Percentiles rank a stretch among this genome's conserved stretches.
Evolutionary conservation across 768 basidiomycete genomes (phyloP).

Genomic region (Gautieria morchelliformis): DNA sequence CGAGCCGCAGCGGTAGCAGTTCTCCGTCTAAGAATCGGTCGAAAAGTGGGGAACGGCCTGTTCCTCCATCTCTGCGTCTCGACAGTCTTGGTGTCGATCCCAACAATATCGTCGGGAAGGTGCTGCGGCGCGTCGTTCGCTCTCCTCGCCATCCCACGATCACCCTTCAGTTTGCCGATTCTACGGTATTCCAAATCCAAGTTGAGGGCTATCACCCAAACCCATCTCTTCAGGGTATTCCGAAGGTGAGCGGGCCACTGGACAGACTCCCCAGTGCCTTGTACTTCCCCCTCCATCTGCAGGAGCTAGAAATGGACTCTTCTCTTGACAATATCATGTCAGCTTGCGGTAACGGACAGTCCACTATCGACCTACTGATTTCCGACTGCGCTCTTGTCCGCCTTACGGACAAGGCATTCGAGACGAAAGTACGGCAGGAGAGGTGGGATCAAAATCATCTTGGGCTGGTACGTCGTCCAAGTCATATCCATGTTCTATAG

Average conservation of each 20-base stretch:
- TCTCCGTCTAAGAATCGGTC: constrained; percentile 12
- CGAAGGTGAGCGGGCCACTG: constrained; percentile 25
- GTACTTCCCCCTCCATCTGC: neutral
- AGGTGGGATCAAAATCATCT: constrained; percentile 27
- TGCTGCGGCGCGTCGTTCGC: constrained; percentile 28
- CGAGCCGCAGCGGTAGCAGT: constrained; percentile 7
- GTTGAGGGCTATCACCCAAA: constrained; percentile 58
- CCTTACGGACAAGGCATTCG: constrained; percentile 51
- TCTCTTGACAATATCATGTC: constrained; percentile 31
- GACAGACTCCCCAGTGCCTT: neutral
- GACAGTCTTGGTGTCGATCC: constrained; percentile 30
- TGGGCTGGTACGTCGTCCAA: constrained; percentile 11
- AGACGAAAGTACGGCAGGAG: constrained; percentile 22
- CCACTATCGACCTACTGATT: constrained; percentile 31
- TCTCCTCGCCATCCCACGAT: constrained; percentile 37
- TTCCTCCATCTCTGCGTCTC: constrained; percentile 28
- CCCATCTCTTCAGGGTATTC: constrained; percentile 33
- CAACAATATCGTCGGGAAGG: constrained; percentile 33
- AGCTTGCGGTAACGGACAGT: constrained; percentile 21
- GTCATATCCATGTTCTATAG: neutral
- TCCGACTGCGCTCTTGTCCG: constrained; percentile 44
- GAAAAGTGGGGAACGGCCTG: constrained; percentile 20
- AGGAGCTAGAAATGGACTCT: constrained; percentile 42
- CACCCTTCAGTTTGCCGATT: constrained; percentile 38
- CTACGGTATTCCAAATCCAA: constrained; percentile 37